These are phyloP conservation scores for Globisporangium recalcitrans DNA, from an alignment of 352 stramenopile species.

Conservation along the genomic window DNA sequence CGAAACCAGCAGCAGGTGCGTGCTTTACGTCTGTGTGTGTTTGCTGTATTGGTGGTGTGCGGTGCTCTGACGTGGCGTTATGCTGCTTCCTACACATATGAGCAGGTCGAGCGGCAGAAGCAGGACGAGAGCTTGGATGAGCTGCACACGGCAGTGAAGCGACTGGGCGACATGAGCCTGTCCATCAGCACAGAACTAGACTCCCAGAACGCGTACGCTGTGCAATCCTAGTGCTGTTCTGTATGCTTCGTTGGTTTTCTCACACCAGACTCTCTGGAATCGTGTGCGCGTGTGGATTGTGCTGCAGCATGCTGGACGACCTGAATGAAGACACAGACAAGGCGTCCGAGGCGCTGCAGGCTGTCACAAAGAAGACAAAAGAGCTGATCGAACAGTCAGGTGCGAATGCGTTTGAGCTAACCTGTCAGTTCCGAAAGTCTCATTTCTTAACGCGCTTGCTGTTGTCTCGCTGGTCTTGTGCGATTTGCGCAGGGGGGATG, in stretches of 20 bases:
- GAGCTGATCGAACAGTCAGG: constrained; percentile 82
- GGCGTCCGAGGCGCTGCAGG: constrained; percentile 59
- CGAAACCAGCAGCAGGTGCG: constrained; percentile 46
- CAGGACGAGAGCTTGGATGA: constrained; percentile 81
- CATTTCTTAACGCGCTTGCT: not conserved
- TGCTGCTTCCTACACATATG: too few species aligned
- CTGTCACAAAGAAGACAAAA: constrained; percentile 82
- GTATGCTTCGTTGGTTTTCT: not conserved
- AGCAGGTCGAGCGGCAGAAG: constrained; percentile 63
- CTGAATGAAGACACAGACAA: constrained; percentile 82
- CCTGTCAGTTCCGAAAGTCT: not conserved
- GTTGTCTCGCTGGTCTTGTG: not conserved
- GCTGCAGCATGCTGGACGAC: constrained; percentile 77
- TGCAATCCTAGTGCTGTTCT: not conserved
- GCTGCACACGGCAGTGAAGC: constrained; percentile 73
- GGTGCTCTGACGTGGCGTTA: not conserved
- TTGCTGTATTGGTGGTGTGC: not conserved
- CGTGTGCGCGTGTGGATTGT: not conserved
- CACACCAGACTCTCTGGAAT: not conserved
- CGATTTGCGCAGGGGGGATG: constrained; percentile 46
- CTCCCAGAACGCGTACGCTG: constrained; percentile 67
- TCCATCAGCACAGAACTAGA: constrained; percentile 83
- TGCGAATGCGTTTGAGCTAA: constrained; percentile 1
- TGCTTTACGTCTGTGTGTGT: not conserved
- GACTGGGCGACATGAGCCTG: constrained; percentile 75